phyloP scores from a whole-genome alignment of 352 stramenopile genomes.

The Pythium sukuiense region DNA sequence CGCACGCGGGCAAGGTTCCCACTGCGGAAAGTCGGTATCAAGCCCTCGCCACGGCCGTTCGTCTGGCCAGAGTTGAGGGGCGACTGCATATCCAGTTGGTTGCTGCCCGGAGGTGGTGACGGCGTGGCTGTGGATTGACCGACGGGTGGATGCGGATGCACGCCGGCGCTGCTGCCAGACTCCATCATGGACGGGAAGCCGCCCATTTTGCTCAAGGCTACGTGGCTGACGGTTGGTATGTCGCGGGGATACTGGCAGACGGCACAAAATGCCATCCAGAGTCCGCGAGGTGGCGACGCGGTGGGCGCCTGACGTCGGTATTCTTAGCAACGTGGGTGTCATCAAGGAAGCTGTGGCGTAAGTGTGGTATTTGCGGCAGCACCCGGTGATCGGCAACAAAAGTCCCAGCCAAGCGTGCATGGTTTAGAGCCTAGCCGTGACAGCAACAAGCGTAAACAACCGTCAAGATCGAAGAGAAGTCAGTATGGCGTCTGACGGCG shows the following conservation, averaged over 20 bases:
- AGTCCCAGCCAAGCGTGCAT: no score
- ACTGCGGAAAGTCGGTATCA: not conserved
- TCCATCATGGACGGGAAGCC: conserved; percentile 4
- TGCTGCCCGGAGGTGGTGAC: not conserved
- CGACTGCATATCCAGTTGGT: not conserved
- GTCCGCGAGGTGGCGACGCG: no score
- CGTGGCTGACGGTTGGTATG: not conserved
- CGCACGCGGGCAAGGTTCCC: not conserved
- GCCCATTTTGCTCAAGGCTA: not conserved
- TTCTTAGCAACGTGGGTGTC: no score
- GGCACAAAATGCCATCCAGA: no score
- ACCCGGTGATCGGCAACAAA: not conserved
- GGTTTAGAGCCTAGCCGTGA: not conserved
- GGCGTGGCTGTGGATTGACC: not conserved
- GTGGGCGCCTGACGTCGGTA: no score
- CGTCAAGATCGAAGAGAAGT: not conserved
- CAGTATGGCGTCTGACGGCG: conserved; percentile 12
- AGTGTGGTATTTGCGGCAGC: not conserved
- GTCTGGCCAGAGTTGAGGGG: not conserved
- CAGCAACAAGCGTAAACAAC: not conserved
- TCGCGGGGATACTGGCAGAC: not conserved
- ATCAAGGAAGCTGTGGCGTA: not conserved
- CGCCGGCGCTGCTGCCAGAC: not conserved
- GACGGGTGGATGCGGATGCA: not conserved
- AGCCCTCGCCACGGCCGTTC: conserved; percentile 8